A percentile compares a stretch with the other conserved stretches of the same genome.
These are phyloP conservation scores for Candida gorgasii DNA, from an alignment of 805 yeast genomes.

Conservation along the genomic window DNA sequence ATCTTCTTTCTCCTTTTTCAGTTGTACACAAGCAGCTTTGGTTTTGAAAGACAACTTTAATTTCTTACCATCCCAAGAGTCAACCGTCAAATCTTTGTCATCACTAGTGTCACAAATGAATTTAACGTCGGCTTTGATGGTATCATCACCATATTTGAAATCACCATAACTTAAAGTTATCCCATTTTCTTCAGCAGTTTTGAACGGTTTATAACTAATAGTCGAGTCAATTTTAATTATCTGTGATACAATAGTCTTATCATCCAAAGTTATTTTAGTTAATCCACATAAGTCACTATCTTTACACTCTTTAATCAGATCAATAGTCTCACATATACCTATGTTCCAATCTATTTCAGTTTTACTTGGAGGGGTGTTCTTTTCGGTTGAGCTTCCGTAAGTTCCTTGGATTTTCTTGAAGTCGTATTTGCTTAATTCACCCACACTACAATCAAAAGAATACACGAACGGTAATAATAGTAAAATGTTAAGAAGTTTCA, in stretches of 20 bases:
- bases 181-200: constrained; percentile 33
- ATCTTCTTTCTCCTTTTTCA: constrained; percentile 28
- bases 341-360: constrained; percentile 66
- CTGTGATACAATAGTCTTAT: constrained; percentile 51
- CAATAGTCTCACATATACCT: constrained; percentile 64
- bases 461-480: constrained; percentile 5
- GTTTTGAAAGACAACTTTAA: constrained; percentile 32
- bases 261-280: constrained; percentile 54
- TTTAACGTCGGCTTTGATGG: constrained; percentile 47
- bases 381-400: constrained; percentile 38
- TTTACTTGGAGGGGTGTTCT: constrained; percentile 77
- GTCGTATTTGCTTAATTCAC: constrained; percentile 40
- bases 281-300: constrained; percentile 81
- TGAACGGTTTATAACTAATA: constrained; percentile 28
- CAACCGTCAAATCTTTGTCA: constrained; percentile 26
- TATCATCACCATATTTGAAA: constrained; percentile 69
- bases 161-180: constrained; percentile 46
- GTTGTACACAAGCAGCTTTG: constrained; percentile 42
- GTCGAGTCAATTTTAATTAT: constrained; percentile 57
- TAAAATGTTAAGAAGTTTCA: constrained; percentile 8
- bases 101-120: constrained; percentile 46
- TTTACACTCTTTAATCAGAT: constrained; percentile 51
- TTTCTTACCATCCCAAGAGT: constrained; percentile 37
- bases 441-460: constrained; percentile 25
- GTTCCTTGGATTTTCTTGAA: constrained; percentile 52